Evolutionary conservation across 106 monocot species (phyloP), one percentile per base, ranked within the genome.

Genomic region (Triglochin maritima): DNA sequence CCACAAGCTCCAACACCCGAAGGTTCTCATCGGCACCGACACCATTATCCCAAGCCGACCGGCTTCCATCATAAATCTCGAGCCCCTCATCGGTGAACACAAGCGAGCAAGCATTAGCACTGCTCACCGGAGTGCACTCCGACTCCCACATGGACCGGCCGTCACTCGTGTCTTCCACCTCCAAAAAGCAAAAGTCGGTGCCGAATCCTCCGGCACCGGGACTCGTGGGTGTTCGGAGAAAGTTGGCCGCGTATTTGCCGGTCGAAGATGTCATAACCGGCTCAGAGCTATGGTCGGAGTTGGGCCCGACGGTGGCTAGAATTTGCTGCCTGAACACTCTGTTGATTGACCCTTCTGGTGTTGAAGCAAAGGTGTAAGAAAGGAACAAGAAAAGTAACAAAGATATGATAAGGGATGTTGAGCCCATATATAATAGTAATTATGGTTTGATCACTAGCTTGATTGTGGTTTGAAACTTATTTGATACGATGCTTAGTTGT

Each of bases 171-270:
- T 86, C 86, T 13, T 62, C 55, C 15, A 93, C 64, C 59, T 84
- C 81, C 17, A 93, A 67, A 74, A 72, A 83, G 81, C 88, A 93
- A 79, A 93, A 93, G 77, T 93, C 88, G 52, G 70, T 81, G 60
- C 88, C 88, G 65, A 79, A 81, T 46, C 88, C 92, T 8, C 83
- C 85, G 46, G 88, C 85, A n/a, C 69, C 79, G 11, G 83, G 75
- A 9, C 71, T 67, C 9, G 93, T 77, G 45, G 49, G 58, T 3
- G 43, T 46, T 47, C 92, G 82, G 56, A 82, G 13, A 70, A 92
- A 67, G 83, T 69, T 79, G 8, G 75, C 82, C 1, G 72, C 54
- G 80, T 85, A 92, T 68, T 79, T 85, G 45, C 83, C 85, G 16
- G 79, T 79, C 1, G 85, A 85, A 45, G 83, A 92, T 17, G 83